Conservation (phyloP, 106 monocot genomes). For the Dioscorea alata region DNA sequence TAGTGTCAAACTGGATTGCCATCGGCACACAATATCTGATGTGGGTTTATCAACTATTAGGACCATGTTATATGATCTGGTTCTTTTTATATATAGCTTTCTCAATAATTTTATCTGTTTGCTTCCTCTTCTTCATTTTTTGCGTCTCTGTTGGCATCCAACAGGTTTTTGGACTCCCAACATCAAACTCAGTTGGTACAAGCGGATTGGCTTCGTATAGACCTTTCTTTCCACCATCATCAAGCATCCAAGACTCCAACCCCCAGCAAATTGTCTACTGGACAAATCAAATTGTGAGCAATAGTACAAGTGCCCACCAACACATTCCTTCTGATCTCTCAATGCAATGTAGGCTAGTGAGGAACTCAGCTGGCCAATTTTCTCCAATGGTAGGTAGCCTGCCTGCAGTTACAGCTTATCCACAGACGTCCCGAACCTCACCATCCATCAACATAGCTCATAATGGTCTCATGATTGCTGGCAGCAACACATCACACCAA, state of each 20-base stretch:
- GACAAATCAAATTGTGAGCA: slow-evolving; percentile 11
- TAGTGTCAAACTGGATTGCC: too few species aligned
- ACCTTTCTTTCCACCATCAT: slow-evolving; percentile 5
- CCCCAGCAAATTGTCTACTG: not conserved
- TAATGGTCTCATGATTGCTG: not conserved
- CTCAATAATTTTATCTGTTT: too few species aligned
- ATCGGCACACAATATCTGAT: too few species aligned
- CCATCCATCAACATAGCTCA: not conserved
- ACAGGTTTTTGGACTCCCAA: slow-evolving; percentile 21
- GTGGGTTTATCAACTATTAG: too few species aligned
- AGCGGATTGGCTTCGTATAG: slow-evolving; percentile 14
- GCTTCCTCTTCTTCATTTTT: too few species aligned
- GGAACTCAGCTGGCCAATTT: not conserved
- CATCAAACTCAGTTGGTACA: slow-evolving; percentile 10
- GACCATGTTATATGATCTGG: too few species aligned
- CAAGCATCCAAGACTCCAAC: slow-evolving; percentile 1
- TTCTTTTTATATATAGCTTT: too few species aligned
- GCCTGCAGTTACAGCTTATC: not conserved
- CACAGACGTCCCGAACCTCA: slow-evolving; percentile 6
- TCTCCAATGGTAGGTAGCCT: not conserved
- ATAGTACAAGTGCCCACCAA: not conserved
- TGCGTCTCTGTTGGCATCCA: not conserved
- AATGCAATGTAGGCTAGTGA: slow-evolving; percentile 2
- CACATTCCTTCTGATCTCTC: not conserved
- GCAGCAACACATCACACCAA: not conserved